A percentile compares a stretch with the other conserved stretches of the same genome.
Evolutionary conservation across 1,139 yeast species (phyloP).

Genomic region (Candida tetrigidarum): DNA sequence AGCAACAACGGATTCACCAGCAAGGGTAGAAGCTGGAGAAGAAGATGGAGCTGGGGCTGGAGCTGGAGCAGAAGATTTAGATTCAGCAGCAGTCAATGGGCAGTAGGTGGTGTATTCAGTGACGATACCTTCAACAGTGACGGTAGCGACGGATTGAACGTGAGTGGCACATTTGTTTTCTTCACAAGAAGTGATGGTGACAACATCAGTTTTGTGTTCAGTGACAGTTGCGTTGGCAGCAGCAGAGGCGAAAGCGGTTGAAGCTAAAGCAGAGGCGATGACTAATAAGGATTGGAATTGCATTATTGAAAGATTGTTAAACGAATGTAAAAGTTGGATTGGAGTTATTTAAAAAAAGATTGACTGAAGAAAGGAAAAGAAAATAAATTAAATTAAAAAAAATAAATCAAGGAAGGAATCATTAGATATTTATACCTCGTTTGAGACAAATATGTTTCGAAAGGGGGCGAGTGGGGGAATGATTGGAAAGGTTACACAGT

Average conservation of each 20-base stretch:
- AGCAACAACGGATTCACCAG: conserved; percentile 4
- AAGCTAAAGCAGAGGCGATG: conserved; percentile 32
- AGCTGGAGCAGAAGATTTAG: conserved; percentile 21
- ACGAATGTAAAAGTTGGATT: conserved; percentile 19
- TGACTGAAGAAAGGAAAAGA: background rate
- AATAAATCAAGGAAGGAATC: background rate
- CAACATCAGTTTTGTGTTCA: conserved; percentile 35
- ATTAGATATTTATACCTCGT: conserved; percentile 2
- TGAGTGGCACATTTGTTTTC: conserved; percentile 37
- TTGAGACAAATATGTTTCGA: background rate
- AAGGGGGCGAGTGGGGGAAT: too few relatives aligned
- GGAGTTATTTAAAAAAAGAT: background rate
- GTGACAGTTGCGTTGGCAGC: conserved; percentile 31
- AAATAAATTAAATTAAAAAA: background rate
- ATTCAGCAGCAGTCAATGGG: conserved; percentile 33
- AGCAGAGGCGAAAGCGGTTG: conserved; percentile 26
- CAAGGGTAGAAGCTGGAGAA: background rate
- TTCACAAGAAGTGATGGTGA: conserved; percentile 48
- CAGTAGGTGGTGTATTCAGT: conserved; percentile 56
- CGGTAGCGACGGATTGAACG: conserved; percentile 37
- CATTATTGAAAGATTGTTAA: conserved; percentile 23
- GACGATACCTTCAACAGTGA: conserved; percentile 44
- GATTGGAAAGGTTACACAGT: too few relatives aligned
- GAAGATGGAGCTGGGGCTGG: conserved; percentile 23
- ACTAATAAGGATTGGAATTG: conserved; percentile 35